A percentile compares a stretch with the other conserved stretches of the same genome.
These are phyloP conservation scores for Amanita rubescens DNA, from an alignment of 768 basidiomycete species.

Conservation along the genomic window DNA sequence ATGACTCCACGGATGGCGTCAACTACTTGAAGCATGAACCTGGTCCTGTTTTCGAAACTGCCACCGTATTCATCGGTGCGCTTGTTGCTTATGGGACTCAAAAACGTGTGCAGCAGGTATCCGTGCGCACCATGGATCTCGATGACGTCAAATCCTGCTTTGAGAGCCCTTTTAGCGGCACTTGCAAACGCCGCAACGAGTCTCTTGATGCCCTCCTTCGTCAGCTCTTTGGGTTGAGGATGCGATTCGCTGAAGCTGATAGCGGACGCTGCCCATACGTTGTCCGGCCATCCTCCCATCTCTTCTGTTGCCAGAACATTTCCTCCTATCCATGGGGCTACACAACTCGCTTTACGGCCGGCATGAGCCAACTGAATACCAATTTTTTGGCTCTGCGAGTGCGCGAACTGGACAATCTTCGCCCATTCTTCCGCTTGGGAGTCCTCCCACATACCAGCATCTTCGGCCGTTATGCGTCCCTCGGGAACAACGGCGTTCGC, in stretches of 20 bases:
- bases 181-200: conserved; percentile 50
- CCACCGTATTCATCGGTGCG: conserved; percentile 68
- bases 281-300: conserved; percentile 43
- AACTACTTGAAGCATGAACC: conserved; percentile 56
- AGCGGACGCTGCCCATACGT: conserved; percentile 52
- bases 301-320: conserved; percentile 26
- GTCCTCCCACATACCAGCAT: conserved; percentile 58
- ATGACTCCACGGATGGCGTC: conserved; percentile 57
- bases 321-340: conserved; percentile 52
- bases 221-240: conserved; percentile 50
- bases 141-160: conserved; percentile 52
- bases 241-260: conserved; percentile 36
- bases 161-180: conserved; percentile 43
- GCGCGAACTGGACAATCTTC: conserved; percentile 62
- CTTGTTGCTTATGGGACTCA: conserved; percentile 53
- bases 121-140: conserved; percentile 65
- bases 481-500: conserved; percentile 56
- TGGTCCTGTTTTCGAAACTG: conserved; percentile 58
- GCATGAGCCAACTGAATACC: conserved; percentile 74
- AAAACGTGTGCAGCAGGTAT: conserved; percentile 49
- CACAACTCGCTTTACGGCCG: conserved; percentile 64
- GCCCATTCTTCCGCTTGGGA: conserved; percentile 39
- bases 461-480: conserved; percentile 62
- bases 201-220: conserved; percentile 45
- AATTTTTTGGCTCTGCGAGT: conserved; percentile 60